These are phyloP conservation scores for Noccaea caerulescens DNA, from an alignment of 345 rosid species.

Conservation along the genomic window DNA sequence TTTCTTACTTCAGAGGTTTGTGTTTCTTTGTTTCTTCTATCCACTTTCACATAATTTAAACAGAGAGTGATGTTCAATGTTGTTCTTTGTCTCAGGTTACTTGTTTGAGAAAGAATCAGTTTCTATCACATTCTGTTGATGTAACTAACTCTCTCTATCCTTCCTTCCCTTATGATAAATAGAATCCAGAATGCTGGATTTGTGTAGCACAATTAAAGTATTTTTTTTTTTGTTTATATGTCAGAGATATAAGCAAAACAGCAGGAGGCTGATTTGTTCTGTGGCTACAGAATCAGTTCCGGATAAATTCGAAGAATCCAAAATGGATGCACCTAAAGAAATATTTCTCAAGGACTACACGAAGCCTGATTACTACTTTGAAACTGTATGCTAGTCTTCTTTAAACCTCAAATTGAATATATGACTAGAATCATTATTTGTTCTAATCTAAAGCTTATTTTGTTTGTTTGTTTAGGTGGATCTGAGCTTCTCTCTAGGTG, in stretches of 20 bases:
- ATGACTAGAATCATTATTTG: background rate
- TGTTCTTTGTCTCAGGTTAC: constrained; percentile 49
- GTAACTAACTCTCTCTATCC: constrained; percentile 52
- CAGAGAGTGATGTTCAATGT: background rate
- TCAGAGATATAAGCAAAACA: constrained; percentile 61
- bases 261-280: constrained; percentile 71
- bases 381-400: constrained; percentile 52
- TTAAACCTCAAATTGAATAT: background rate
- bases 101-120: constrained; percentile 46
- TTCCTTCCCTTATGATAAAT: constrained; percentile 12
- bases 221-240: constrained; percentile 20
- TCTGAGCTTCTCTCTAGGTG: constrained; percentile 79
- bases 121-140: constrained; percentile 47
- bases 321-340: constrained; percentile 87
- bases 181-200: constrained; percentile 7
- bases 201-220: constrained; percentile 25
- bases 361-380: constrained; percentile 91
- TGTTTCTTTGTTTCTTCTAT: constrained; percentile 27
- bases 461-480: constrained; percentile 63
- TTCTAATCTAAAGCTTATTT: constrained; percentile 28
- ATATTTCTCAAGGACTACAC: constrained; percentile 93
- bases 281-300: constrained; percentile 69
- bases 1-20: constrained; percentile 64
- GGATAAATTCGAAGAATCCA: constrained; percentile 64
- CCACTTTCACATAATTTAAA: background rate